Evolutionary conservation across 306 rosid species (phyloP).

Genomic region (Malus fusca): DNA sequence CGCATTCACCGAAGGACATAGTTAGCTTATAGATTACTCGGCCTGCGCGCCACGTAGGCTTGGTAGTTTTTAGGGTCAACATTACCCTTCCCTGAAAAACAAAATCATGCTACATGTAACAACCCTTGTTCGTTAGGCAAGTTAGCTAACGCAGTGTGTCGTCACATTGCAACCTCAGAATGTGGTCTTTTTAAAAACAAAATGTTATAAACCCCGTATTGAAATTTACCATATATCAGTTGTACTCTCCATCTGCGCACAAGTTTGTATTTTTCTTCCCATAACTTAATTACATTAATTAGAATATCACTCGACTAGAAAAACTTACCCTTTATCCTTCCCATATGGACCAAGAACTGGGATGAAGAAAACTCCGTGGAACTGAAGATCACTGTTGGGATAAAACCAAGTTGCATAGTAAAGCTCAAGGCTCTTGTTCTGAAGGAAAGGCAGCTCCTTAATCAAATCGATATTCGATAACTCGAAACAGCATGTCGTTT

Average conservation of each 20-base stretch:
- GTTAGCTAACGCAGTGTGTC: not conserved
- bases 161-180: no score
- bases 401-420: conserved; percentile 35
- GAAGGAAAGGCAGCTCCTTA: conserved; percentile 57
- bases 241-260: no score
- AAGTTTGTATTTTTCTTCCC: not conserved
- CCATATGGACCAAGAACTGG: conserved; percentile 58
- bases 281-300: no score
- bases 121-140: not conserved
- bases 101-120: not conserved
- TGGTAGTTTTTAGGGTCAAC: no score
- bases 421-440: conserved; percentile 46
- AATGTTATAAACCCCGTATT: no score
- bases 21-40: no score
- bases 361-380: conserved; percentile 42
- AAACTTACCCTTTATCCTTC: conserved; percentile 55
- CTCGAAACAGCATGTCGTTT: conserved; percentile 38
- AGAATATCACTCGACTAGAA: not conserved
- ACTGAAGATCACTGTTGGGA: conserved; percentile 7
- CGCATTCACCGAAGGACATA: no score
- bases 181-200: no score
- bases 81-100: conserved; percentile 25
- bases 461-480: conserved; percentile 26
- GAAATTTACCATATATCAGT: no score
- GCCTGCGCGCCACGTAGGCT: no score